A percentile compares a stretch with the other conserved stretches of the same genome.
phyloP scores from a whole-genome alignment of 78 protist genomes.

The Dictyostelium capitatum region DNA sequence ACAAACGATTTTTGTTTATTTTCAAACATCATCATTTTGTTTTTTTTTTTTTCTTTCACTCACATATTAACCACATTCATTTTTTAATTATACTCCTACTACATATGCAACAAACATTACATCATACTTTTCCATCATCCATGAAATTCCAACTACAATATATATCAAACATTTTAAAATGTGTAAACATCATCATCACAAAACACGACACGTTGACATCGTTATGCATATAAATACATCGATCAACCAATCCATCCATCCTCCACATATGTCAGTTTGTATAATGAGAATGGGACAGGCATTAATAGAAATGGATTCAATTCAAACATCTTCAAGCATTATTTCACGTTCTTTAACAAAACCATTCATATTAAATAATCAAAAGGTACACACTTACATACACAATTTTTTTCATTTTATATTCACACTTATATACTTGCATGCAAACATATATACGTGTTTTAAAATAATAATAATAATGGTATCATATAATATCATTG shows the following conservation, averaged over 20 bases:
- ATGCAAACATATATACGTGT: too few species aligned
- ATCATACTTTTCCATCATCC: not conserved
- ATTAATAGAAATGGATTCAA: slow-evolving; percentile 81
- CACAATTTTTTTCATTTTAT: not conserved
- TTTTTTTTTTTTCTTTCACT: not conserved
- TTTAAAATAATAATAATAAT: not conserved
- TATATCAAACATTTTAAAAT: too few species aligned
- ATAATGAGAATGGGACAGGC: slow-evolving; percentile 73
- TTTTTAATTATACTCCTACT: not conserved
- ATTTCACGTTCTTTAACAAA: not conserved
- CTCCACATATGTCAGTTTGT: slow-evolving; percentile 33
- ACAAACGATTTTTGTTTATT: not conserved
- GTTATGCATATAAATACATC: too few species aligned
- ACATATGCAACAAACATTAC: not conserved
- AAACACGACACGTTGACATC: too few species aligned
- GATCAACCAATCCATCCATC: not conserved
- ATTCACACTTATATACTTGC: not conserved
- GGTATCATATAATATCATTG: not conserved
- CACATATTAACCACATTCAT: slow-evolving; percentile 8
- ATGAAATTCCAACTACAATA: too few species aligned
- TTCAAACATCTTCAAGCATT: slow-evolving; percentile 62
- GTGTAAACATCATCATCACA: too few species aligned
- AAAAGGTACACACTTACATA: slow-evolving; percentile 33
- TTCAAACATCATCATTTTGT: not conserved
- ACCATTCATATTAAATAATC: slow-evolving; percentile 41